These are phyloP conservation scores for Pseudocercospora ulei DNA, from an alignment of 2,329 filamentous ascomycete genomes.

Conservation along the genomic window DNA sequence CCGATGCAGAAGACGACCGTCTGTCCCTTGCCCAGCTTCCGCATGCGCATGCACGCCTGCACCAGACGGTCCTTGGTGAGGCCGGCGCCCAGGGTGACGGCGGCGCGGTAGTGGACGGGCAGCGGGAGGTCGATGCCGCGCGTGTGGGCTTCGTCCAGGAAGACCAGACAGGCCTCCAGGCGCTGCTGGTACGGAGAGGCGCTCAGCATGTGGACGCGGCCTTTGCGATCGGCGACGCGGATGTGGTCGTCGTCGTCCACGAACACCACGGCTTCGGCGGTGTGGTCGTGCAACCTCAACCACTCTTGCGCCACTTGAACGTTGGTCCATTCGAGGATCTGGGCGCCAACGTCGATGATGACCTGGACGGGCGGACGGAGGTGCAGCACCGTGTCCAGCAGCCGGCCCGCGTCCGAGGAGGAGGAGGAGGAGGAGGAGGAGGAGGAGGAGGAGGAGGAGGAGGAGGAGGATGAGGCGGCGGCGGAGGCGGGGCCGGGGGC, in stretches of 20 bases:
- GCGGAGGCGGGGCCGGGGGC: constrained; percentile 37
- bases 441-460: too few species aligned
- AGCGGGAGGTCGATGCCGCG: constrained; percentile 58
- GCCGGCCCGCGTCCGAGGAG: constrained; percentile 19
- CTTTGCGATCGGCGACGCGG: constrained; percentile 44
- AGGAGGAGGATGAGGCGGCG: constrained; percentile 36
- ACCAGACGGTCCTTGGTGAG: constrained; percentile 59
- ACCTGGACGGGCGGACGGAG: constrained; percentile 44
- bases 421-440: too few species aligned
- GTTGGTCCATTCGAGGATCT: constrained; percentile 57
- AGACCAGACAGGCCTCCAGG: constrained; percentile 53
- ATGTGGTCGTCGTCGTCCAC: constrained; percentile 50
- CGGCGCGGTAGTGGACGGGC: constrained; percentile 50
- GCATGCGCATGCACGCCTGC: constrained; percentile 63
- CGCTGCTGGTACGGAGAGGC: constrained; percentile 50
- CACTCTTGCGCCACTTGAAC: constrained; percentile 45
- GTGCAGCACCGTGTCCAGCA: constrained; percentile 42
- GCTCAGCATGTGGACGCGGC: constrained; percentile 43
- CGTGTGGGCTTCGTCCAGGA: constrained; percentile 61
- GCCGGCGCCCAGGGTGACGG: constrained; percentile 55
- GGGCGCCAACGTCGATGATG: constrained; percentile 60
- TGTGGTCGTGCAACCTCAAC: constrained; percentile 36
- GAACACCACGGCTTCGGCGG: constrained; percentile 46
- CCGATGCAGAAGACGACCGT: constrained; percentile 53
- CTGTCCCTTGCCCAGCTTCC: constrained; percentile 57